phyloP scores from a whole-genome alignment of 129 eudicot genomes.

The Solidago caesia region DNA sequence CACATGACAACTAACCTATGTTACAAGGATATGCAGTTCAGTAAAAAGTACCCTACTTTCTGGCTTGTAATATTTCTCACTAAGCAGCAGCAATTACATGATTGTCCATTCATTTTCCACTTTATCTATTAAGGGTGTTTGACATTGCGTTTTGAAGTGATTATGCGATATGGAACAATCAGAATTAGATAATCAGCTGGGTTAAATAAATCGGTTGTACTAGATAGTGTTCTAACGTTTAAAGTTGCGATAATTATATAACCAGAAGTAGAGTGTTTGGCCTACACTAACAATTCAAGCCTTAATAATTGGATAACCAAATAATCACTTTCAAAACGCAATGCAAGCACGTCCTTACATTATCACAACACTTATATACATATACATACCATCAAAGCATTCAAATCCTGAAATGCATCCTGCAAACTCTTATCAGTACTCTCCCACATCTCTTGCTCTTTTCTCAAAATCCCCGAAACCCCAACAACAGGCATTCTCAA shows the following conservation, averaged over 20 bases:
- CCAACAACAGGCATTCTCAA: constrained; percentile 86
- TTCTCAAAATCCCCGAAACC: constrained; percentile 81
- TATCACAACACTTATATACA: neutral
- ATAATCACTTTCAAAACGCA: neutral
- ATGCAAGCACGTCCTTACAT: neutral
- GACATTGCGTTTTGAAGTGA: neutral
- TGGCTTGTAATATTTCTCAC: no score
- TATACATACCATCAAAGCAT: constrained; percentile 84
- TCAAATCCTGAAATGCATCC: constrained; percentile 97
- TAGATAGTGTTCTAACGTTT: neutral
- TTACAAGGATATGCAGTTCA: no score
- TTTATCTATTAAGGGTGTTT: neutral
- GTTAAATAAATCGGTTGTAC: neutral
- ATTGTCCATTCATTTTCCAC: neutral
- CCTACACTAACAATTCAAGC: neutral
- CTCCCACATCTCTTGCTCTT: constrained; percentile 99
- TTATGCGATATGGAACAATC: neutral
- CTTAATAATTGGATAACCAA: neutral
- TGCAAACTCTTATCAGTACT: constrained; percentile 97
- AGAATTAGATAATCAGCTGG: neutral
- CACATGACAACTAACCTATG: no score
- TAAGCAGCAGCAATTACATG: no score
- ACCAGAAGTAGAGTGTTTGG: neutral
- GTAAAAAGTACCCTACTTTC: no score
- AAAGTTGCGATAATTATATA: neutral